Conservation (phyloP, 495 filamentous ascomycete genomes). For the Extremus antarcticus region DNA sequence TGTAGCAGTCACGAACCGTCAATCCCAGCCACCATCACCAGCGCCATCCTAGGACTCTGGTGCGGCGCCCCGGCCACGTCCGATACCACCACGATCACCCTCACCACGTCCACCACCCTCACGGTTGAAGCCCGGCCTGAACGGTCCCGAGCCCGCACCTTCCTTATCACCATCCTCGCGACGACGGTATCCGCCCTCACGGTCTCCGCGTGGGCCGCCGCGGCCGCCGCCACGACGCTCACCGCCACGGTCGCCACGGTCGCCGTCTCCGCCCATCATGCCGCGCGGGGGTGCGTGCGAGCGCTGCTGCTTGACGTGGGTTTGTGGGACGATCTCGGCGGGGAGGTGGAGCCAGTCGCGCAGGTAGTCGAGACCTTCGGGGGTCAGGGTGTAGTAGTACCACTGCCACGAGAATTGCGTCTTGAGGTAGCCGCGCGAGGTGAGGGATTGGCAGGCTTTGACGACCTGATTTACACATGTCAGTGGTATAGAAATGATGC, state of each 20-base stretch:
- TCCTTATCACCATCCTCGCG: conserved; percentile 83
- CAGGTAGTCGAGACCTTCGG: conserved; percentile 99
- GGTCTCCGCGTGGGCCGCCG: conserved; percentile 61
- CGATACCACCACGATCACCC: conserved; percentile 27
- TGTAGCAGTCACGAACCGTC: conserved; percentile 1
- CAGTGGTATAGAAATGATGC: conserved; percentile 1
- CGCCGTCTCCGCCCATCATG: conserved; percentile 93
- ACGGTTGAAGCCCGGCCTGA: conserved; percentile 56
- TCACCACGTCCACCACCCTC: not conserved
- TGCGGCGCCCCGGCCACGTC: conserved; percentile 68
- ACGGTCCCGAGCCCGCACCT: conserved; percentile 72
- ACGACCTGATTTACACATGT: conserved; percentile 49
- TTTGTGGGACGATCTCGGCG: conserved; percentile 97
- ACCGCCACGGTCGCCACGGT: conserved; percentile 41
- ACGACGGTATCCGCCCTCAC: conserved; percentile 82
- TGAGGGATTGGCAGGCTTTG: conserved; percentile 96
- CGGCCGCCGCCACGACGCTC: conserved; percentile 55
- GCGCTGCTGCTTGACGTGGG: conserved; percentile 99
- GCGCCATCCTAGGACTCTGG: conserved; percentile 13
- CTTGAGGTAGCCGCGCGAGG: conserved; percentile 95
- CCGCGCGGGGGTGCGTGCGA: conserved; percentile 95
- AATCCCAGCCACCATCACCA: conserved; percentile 9
- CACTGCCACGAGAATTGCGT: conserved; percentile 99
- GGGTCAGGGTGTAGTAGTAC: conserved; percentile 99
- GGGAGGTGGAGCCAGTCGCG: conserved; percentile 99